Percentiles rank a stretch among this genome's conserved stretches.
Evolutionary conservation across 1,284 basidiomycete species (phyloP).

Genomic region (Leccinum griseonigrum): DNA sequence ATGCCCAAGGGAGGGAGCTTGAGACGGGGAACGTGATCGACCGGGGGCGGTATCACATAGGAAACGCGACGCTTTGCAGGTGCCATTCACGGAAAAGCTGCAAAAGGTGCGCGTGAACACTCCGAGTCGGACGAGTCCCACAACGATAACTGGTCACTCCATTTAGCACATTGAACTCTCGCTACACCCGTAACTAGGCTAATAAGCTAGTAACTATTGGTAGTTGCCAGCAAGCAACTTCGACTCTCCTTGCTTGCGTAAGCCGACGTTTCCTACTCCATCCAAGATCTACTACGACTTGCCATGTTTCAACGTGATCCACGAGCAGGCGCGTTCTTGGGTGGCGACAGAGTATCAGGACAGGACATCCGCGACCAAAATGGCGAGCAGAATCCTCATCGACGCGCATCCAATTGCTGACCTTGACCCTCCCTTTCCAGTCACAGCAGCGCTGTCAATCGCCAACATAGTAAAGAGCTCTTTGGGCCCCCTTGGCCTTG

Average conservation of each 20-base stretch:
- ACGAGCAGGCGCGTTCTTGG: constrained; percentile 85
- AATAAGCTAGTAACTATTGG: not conserved
- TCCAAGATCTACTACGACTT: not conserved
- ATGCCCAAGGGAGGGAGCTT: constrained; percentile 66
- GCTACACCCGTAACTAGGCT: not conserved
- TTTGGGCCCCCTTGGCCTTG: constrained; percentile 91
- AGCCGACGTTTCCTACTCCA: constrained; percentile 11
- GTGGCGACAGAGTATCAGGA: constrained; percentile 91
- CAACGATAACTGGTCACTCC: constrained; percentile 5
- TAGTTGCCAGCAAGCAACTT: not conserved
- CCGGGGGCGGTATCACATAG: constrained; percentile 80
- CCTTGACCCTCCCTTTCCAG: constrained; percentile 40
- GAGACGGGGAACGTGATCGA: constrained; percentile 61
- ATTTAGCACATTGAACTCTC: constrained; percentile 1
- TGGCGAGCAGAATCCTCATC: constrained; percentile 48
- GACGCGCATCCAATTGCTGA: not conserved
- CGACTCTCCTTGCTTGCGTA: constrained; percentile 24
- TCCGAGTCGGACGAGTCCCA: not conserved
- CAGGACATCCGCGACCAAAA: constrained; percentile 97
- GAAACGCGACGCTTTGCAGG: constrained; percentile 64
- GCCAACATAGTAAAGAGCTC: constrained; percentile 98
- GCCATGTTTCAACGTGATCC: constrained; percentile 85
- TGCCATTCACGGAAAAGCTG: constrained; percentile 32
- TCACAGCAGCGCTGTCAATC: constrained; percentile 94
- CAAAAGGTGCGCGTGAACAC: not conserved